Evolutionary conservation across 2,329 filamentous ascomycete species (phyloP).

Genomic region (Rhexocercosporidium sp.): DNA sequence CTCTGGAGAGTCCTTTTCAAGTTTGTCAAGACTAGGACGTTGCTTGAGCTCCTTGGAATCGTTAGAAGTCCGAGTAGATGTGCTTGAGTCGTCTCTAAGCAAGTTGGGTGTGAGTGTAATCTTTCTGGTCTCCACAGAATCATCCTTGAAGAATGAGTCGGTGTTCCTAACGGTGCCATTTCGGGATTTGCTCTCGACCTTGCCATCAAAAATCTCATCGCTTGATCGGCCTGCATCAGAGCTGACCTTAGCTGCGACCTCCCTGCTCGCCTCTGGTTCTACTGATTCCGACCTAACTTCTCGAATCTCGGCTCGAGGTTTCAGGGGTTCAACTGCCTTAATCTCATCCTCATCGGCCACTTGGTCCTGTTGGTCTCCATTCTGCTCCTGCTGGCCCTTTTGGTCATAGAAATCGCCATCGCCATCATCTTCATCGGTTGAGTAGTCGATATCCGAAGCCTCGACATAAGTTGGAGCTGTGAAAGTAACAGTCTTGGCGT

Average conservation of each 20-base stretch:
- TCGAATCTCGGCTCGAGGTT: constrained; percentile 47
- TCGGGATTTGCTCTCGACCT: constrained; percentile 66
- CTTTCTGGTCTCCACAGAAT: constrained; percentile 93
- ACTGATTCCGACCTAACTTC: constrained; percentile 36
- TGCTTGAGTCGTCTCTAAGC: constrained; percentile 75
- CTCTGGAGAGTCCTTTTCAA: constrained; percentile 72
- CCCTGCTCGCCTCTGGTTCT: constrained; percentile 29
- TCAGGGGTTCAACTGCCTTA: constrained; percentile 44
- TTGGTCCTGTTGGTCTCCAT: constrained; percentile 35
- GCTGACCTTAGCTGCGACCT: constrained; percentile 34
- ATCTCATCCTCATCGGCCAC: constrained; percentile 45
- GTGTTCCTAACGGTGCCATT: constrained; percentile 90
- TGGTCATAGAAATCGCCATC: constrained; percentile 54
- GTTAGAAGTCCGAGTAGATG: constrained; percentile 47
- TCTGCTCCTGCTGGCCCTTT: constrained; percentile 49
- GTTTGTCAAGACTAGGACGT: constrained; percentile 74
- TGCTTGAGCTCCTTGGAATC: constrained; percentile 57
- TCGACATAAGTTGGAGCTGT: constrained; percentile 74
- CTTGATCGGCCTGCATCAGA: constrained; percentile 56
- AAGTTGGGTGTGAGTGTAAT: constrained; percentile 95
- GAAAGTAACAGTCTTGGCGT: constrained; percentile 75
- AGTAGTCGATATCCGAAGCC: constrained; percentile 74
- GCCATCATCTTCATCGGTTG: constrained; percentile 67
- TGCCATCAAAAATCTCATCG: constrained; percentile 69
- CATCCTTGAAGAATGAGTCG: constrained; percentile 97